Evolutionary conservation across 2,329 filamentous ascomycete genomes (phyloP).

Genomic region (Phialophora chinensis): DNA sequence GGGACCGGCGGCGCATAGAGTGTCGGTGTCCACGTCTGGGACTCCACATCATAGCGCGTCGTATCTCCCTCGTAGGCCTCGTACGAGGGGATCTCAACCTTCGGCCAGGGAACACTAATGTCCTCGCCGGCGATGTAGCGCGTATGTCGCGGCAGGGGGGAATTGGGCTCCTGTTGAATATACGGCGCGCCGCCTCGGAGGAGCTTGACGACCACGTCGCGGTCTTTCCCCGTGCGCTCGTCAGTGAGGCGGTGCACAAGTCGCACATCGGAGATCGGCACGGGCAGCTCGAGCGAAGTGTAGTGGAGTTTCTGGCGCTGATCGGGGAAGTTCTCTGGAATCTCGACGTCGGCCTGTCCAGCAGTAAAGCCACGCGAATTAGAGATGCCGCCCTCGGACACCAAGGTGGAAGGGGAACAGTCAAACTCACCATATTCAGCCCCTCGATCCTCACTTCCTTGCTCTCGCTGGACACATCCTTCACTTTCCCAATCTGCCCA

Average conservation of each 20-base stretch:
- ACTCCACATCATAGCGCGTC: constrained; percentile 74
- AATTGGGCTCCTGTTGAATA: constrained; percentile 58
- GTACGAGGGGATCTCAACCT: constrained; percentile 56
- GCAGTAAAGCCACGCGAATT: background rate
- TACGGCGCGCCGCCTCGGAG: constrained; percentile 62
- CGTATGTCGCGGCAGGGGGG: constrained; percentile 49
- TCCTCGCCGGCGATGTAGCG: constrained; percentile 66
- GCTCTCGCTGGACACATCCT: constrained; percentile 58
- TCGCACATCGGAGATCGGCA: constrained; percentile 54
- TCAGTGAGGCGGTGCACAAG: constrained; percentile 58
- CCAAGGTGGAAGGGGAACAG: background rate
- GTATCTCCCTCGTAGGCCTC: constrained; percentile 72
- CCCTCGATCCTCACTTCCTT: constrained; percentile 68
- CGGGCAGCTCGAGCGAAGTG: constrained; percentile 58
- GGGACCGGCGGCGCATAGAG: constrained; percentile 27
- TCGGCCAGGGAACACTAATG: constrained; percentile 78
- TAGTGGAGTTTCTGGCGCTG: constrained; percentile 46
- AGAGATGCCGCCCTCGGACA: background rate
- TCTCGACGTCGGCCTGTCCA: constrained; percentile 50
- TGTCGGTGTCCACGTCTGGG: constrained; percentile 41
- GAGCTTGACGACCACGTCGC: constrained; percentile 79
- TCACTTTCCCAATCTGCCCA: constrained; percentile 81
- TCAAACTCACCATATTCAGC: constrained; percentile 66
- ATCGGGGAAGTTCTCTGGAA: constrained; percentile 46
- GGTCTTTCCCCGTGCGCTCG: constrained; percentile 63